Base-by-base conservation (phyloP, 352 stramenopile genomes). In the Globisporangium spiculum region DNA sequence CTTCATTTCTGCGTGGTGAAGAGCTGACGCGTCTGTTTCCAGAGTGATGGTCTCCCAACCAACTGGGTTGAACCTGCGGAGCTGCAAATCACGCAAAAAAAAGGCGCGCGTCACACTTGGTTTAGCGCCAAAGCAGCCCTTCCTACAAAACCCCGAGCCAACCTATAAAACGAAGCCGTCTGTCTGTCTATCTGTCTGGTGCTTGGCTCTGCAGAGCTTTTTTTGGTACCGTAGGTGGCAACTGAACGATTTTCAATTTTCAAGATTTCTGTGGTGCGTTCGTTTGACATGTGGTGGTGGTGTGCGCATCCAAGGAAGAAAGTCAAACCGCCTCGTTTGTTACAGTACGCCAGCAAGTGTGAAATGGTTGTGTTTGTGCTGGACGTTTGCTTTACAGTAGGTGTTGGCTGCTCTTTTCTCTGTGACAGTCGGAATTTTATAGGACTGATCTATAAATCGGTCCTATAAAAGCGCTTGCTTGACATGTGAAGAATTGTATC, bases 61-160 rank as follows among this genome's bases (percentile, higher is more conserved):
- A 22, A 24, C 30, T 63, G n/a, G 38, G 34, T 64, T 64, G 59
- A 64, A 64, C 34, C 38, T 64, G 59, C 59, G 59, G 59, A 56
- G 32, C 59, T 64, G 38, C 59, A 64, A 64, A 41, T 48, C 38
- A 32, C 46, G 59, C 59, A 64, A 55, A 64, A 44, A 64, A 41
- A 22, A 44, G 32, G 38, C 36, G 59, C 41, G 36, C 20, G 36
- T 64, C 59, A 55, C 38, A 60, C 36, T n/a, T 60, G 24, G 38
- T 7, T 46, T 41, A 10, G 36, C 36, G 1, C 38, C 10, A 46
- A 48, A 48, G 14, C 55, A 30, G 16, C 6, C 27, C 26, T 44
- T 44, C 55, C 18, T 61, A 46, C 26, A 48, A 46, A 46, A 46
- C 4, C 38, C 26, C n/a, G 32, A 24, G 54, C 24, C 54, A 61